These are phyloP conservation scores for Suhomyces kunorum DNA, from an alignment of 1,139 yeast species.

Conservation along the genomic window DNA sequence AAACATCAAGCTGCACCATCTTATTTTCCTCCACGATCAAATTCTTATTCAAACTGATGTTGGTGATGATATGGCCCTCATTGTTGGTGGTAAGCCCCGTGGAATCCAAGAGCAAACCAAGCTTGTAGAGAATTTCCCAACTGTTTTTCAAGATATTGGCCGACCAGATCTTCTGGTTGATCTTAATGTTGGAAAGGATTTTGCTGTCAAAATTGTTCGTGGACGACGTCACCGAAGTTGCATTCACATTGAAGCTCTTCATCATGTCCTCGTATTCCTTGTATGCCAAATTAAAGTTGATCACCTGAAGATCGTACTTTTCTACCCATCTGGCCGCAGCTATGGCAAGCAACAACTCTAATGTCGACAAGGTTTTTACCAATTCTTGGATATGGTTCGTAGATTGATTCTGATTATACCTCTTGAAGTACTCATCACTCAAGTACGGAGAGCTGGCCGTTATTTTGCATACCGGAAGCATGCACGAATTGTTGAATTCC, in stretches of 20 bases:
- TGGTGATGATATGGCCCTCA: conserved; percentile 36
- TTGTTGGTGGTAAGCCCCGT: conserved; percentile 32
- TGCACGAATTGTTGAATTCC: conserved; percentile 52
- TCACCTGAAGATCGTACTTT: conserved; percentile 54
- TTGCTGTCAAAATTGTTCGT: conserved; percentile 35
- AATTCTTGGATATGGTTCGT: conserved; percentile 31
- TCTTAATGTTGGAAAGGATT: conserved; percentile 35
- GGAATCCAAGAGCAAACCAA: conserved; percentile 41
- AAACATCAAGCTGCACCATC: conserved; percentile 50
- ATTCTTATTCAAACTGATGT: conserved; percentile 33
- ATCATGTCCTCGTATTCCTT: conserved; percentile 70
- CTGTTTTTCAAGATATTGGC: conserved; percentile 50
- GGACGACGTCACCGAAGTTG: conserved; percentile 24
- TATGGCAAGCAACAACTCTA: conserved; percentile 68
- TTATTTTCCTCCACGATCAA: conserved; percentile 44
- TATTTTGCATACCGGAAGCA: conserved; percentile 48
- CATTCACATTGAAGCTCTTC: conserved; percentile 45
- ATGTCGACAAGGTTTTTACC: conserved; percentile 55
- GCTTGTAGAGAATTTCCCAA: conserved; percentile 52
- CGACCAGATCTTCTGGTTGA: conserved; percentile 51
- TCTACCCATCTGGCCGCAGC: conserved; percentile 72
- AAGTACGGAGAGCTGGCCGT: conserved; percentile 32
- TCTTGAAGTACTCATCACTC: conserved; percentile 31
- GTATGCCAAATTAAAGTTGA: conserved; percentile 76
- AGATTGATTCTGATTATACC: conserved; percentile 22